Conservation (phyloP, 108 stramenopile genomes). For the Cylindrotheca fusiformis region DNA sequence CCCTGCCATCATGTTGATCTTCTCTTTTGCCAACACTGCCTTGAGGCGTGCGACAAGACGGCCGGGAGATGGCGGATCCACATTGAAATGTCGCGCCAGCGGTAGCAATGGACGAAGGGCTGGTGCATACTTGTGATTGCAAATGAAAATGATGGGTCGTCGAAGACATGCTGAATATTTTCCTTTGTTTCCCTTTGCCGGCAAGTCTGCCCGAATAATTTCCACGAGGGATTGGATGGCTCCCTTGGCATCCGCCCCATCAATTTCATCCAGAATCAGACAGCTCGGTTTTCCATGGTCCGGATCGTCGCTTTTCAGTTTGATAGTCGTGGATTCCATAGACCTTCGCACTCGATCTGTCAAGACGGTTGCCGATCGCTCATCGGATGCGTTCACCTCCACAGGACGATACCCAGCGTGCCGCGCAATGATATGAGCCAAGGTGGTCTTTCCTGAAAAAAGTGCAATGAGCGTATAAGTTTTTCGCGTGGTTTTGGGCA, state of each 20-base stretch:
- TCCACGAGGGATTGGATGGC: constrained; percentile 82
- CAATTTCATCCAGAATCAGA: constrained; percentile 95
- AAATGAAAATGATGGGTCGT: constrained; percentile 95
- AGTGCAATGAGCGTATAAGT: no score
- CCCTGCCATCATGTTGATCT: constrained; percentile 45
- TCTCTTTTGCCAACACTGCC: constrained; percentile 70
- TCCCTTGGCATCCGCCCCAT: constrained; percentile 91
- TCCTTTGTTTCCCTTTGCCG: constrained; percentile 27
- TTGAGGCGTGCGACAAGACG: constrained; percentile 82
- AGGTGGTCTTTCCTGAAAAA: constrained; percentile 84
- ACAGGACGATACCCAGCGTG: constrained; percentile 92
- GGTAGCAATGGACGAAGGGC: constrained; percentile 91
- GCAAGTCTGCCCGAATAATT: constrained; percentile 82
- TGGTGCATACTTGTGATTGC: constrained; percentile 96
- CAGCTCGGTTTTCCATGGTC: constrained; percentile 71
- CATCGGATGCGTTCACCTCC: constrained; percentile 97
- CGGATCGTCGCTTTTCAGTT: constrained; percentile 23
- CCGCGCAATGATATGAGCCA: constrained; percentile 89
- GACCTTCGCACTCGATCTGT: constrained; percentile 75
- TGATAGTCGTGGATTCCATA: constrained; percentile 81
- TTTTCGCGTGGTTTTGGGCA: no score
- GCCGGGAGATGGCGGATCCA: constrained; percentile 58
- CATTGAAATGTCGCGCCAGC: constrained; percentile 80
- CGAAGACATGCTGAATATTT: constrained; percentile 49
- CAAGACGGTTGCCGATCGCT: constrained; percentile 85